Percentiles rank a stretch among this genome's conserved stretches.
Evolutionary conservation across 2,329 filamentous ascomycete species (phyloP).

Genomic region (Orbilia javanica): DNA sequence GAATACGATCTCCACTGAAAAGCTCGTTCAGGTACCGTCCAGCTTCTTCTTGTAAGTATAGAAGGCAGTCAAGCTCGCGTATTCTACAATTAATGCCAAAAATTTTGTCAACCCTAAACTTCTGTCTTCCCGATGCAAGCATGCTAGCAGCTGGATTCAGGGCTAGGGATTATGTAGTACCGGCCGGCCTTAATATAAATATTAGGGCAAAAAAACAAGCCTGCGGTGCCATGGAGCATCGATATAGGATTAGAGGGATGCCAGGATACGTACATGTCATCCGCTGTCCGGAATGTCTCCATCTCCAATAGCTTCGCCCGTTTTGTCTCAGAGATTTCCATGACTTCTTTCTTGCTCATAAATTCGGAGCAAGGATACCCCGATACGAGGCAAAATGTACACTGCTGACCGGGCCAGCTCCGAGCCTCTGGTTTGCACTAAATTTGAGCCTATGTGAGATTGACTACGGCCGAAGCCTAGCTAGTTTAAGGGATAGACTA

Average conservation of each 20-base stretch:
- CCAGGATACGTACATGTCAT: slow-evolving; percentile 5
- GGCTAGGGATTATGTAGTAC: too few relatives aligned
- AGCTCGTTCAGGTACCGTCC: neutral
- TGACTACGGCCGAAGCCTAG: neutral
- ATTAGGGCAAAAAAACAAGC: too few relatives aligned
- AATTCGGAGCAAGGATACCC: neutral
- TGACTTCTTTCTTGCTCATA: slow-evolving; percentile 10
- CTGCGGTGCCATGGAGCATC: too few relatives aligned
- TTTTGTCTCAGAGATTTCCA: neutral
- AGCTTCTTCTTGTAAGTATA: neutral
- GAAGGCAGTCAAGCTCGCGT: neutral
- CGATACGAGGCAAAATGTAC: neutral
- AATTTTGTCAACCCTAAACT: neutral
- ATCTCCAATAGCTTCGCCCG: neutral
- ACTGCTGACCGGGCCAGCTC: neutral
- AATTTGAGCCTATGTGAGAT: neutral
- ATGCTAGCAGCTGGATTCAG: too few relatives aligned
- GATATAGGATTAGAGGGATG: too few relatives aligned
- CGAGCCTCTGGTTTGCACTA: slow-evolving; percentile 10
- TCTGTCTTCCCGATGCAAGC: too few relatives aligned
- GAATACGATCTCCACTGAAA: neutral
- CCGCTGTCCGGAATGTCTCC: neutral
- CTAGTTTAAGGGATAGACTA: too few relatives aligned
- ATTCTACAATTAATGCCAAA: neutral
- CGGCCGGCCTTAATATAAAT: too few relatives aligned